A percentile compares a stretch with the other conserved stretches of the same genome.
phyloP scores from a whole-genome alignment of 2,329 filamentous ascomycete genomes.

The Polytolypa hystricis region DNA sequence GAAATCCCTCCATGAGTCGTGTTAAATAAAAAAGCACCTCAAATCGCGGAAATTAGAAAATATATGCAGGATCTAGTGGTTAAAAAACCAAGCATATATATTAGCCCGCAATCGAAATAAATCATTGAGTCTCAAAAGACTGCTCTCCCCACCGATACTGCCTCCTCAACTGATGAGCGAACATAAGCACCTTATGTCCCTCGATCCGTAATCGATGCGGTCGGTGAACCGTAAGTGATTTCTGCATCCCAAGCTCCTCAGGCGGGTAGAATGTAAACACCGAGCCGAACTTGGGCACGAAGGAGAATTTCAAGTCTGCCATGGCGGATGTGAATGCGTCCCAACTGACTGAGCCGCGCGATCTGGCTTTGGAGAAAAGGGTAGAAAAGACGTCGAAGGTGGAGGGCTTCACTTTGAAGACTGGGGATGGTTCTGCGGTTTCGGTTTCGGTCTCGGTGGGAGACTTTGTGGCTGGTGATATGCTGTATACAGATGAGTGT shows the following conservation, averaged over 20 bases:
- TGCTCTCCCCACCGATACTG: conserved; percentile 5
- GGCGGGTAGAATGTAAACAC: conserved; percentile 24
- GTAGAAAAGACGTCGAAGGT: conserved; percentile 30
- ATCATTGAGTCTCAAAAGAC: conserved; percentile 6
- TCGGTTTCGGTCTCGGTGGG: conserved; percentile 1
- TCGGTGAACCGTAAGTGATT: background rate
- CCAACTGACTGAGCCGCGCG: conserved; percentile 16
- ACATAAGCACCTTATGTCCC: background rate
- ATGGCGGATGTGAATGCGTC: conserved; percentile 32
- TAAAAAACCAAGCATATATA: no score
- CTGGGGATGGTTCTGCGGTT: conserved; percentile 4
- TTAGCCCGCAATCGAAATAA: no score
- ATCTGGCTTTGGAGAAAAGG: conserved; percentile 16
- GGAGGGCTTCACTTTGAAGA: conserved; percentile 29
- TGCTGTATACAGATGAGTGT: conserved; percentile 27
- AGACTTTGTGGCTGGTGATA: conserved; percentile 9
- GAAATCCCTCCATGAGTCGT: no score
- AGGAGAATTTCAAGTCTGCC: conserved; percentile 32
- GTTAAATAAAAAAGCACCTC: no score
- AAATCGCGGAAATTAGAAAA: no score
- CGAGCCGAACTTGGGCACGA: conserved; percentile 33
- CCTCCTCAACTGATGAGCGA: conserved; percentile 4
- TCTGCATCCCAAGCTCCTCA: background rate
- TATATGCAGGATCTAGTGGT: no score
- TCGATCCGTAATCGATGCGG: background rate